These are phyloP conservation scores for Dothideomycetes sp. DNA, from an alignment of 2,329 filamentous ascomycete genomes.

Conservation along the genomic window DNA sequence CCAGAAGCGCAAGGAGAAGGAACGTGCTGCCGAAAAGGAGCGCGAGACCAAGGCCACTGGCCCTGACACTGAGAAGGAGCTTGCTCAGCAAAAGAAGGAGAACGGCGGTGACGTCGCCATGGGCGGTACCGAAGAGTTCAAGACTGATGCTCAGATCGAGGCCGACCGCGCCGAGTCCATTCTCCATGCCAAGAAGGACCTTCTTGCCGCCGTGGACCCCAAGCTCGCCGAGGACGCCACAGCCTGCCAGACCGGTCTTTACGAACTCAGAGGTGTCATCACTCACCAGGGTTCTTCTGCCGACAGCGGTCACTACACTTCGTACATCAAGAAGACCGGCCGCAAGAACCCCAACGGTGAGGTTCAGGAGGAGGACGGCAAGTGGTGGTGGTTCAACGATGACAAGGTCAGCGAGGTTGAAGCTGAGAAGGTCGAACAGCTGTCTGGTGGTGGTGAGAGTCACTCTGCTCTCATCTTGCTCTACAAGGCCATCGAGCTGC, in stretches of 20 bases:
- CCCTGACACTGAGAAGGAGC: constrained; percentile 33
- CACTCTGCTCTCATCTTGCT: constrained; percentile 75
- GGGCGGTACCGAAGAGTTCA: constrained; percentile 73
- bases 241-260: constrained; percentile 87
- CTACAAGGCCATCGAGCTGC: constrained; percentile 65
- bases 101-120: constrained; percentile 62
- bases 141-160: constrained; percentile 89
- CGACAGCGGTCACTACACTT: constrained; percentile 95
- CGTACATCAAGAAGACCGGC: constrained; percentile 89
- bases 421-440: constrained; percentile 78
- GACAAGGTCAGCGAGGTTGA: constrained; percentile 92
- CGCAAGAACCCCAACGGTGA: constrained; percentile 65
- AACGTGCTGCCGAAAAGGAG: constrained; percentile 61
- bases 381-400: constrained; percentile 99
- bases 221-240: constrained; percentile 68
- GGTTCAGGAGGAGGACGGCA: constrained; percentile 73
- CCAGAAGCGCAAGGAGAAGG: constrained; percentile 79
- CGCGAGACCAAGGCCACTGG: constrained; percentile 26
- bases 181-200: constrained; percentile 75
- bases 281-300: constrained; percentile 95
- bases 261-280: constrained; percentile 87
- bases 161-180: constrained; percentile 71
- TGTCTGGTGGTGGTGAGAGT: constrained; percentile 83
- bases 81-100: constrained; percentile 37
- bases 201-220: constrained; percentile 67